phyloP scores from a whole-genome alignment of 805 yeast species.

The Starmerella bombi region DNA sequence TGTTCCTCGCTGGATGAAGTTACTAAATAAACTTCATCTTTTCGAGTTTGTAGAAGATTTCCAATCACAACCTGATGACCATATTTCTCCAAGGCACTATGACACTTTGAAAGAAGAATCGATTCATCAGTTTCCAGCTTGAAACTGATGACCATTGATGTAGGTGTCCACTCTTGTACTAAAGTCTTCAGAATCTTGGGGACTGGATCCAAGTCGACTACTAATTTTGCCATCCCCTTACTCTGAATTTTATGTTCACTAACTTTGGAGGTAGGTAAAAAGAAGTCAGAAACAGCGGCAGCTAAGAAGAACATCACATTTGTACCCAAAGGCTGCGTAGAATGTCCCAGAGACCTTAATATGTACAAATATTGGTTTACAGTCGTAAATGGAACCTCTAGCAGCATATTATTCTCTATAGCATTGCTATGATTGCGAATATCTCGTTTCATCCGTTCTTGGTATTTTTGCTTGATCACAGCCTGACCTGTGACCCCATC shows the following conservation, averaged over 20 bases:
- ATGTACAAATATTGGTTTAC: conserved; percentile 90
- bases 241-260: conserved; percentile 95
- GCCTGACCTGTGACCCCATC: conserved; percentile 34
- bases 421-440: conserved; percentile 38
- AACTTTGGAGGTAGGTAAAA: conserved; percentile 68
- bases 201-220: conserved; percentile 84
- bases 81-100: conserved; percentile 67
- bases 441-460: conserved; percentile 46
- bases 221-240: conserved; percentile 48
- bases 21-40: conserved; percentile 77
- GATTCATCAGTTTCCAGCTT: conserved; percentile 77
- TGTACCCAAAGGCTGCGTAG: conserved; percentile 36
- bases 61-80: conserved; percentile 93
- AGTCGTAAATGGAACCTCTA: conserved; percentile 80
- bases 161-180: conserved; percentile 90
- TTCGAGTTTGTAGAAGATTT: conserved; percentile 77
- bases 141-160: conserved; percentile 87
- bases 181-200: conserved; percentile 82
- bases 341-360: conserved; percentile 49
- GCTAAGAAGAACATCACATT: conserved; percentile 73
- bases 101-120: conserved; percentile 62
- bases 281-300: conserved; percentile 96
- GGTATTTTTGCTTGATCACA: conserved; percentile 47
- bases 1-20: conserved; percentile 28
- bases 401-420: conserved; percentile 38